A percentile compares a stretch with the other conserved stretches of the same genome.
These are phyloP conservation scores for Acanthamoeba triangularis DNA, from an alignment of 208 protist genomes.

Conservation along the genomic window DNA sequence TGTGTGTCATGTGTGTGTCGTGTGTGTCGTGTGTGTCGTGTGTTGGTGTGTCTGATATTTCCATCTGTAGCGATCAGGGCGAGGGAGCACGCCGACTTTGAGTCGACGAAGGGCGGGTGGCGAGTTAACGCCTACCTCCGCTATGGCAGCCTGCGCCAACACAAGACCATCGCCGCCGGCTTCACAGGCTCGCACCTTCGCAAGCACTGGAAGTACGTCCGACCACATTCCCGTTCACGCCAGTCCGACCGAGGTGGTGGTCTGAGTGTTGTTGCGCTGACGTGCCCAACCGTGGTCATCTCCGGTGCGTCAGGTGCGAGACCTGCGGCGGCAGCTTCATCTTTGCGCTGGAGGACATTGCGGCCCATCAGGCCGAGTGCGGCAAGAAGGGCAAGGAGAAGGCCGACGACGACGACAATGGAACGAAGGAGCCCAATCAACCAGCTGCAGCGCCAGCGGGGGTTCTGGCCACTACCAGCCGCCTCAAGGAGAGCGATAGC, in stretches of 20 bases:
- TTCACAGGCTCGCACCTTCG: slow-evolving; percentile 51
- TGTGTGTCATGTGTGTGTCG: background rate
- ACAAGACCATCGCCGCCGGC: slow-evolving; percentile 38
- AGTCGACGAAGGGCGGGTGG: slow-evolving; percentile 61
- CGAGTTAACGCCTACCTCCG: slow-evolving; percentile 41
- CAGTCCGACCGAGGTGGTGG: too few species aligned
- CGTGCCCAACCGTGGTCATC: background rate
- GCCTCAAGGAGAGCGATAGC: slow-evolving; percentile 2
- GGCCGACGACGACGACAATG: background rate
- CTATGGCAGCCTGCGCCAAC: slow-evolving; percentile 11
- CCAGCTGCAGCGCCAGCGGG: background rate
- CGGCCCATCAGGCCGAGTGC: slow-evolving; percentile 8
- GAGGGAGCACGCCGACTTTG: slow-evolving; percentile 57
- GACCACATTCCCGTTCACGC: too few species aligned
- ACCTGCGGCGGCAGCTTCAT: slow-evolving; percentile 36
- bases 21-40: background rate
- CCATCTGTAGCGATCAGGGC: background rate
- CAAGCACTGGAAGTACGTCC: slow-evolving; percentile 54
- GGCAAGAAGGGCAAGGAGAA: background rate
- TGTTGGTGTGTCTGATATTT: too few species aligned
- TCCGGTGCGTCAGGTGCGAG: background rate
- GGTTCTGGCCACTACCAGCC: too few species aligned
- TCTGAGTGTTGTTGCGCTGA: background rate
- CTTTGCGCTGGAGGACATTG: slow-evolving; percentile 33
- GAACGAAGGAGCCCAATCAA: background rate